Base-by-base conservation (phyloP, 192 early-diverging fungal genomes). In the Entomortierella beljakovae region DNA sequence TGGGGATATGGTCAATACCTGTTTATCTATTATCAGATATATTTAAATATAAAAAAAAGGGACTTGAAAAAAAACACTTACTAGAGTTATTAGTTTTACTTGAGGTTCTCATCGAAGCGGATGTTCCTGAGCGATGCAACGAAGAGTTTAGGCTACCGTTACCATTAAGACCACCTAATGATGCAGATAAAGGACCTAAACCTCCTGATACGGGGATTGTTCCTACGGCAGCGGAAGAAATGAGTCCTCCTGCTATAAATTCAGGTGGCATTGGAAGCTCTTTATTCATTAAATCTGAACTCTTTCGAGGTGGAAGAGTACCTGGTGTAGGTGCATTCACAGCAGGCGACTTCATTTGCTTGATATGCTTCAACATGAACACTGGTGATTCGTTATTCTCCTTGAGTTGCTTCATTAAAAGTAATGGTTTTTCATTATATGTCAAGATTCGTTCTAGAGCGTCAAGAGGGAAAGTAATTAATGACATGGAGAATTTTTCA, bases 381-480 rank as follows among this genome's bases (percentile, higher is more conserved):
- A 90, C 87, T 11, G 94, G 93, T 23, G 85, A 86, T 54, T 89
- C 87, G 16, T 89, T 89, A 1, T 81, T 83, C 38, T 93, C 91
- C 61, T 91, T 92, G 32, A 94, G 76, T 69, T 93, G 88, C 81
- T 94, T 92, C 67, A 90, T 91, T 57, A 85, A 63, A 7, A 90
- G 63, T 23, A 93, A 68, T 29, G 95, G 94, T 70, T 88, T 92
- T 70, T 97, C 95, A 61, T 95, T 91, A 52, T 92, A 87, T 0
- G 88, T 87, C 38, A 97, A 71, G 23, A 87, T 82, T 10, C 92
- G 88, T 65, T 93, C 91, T 87, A 81, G 23, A 48, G 42, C 3
- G 5, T 33, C 60, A 54, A 49, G 28, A 34, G 37, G 51, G 23
- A 16, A 34, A 43, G n/a, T 60, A 25, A 23, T 48, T 43, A 67